Evolutionary conservation across 2,329 filamentous ascomycete genomes (phyloP).

Genomic region (Aspergillus neoniger): DNA sequence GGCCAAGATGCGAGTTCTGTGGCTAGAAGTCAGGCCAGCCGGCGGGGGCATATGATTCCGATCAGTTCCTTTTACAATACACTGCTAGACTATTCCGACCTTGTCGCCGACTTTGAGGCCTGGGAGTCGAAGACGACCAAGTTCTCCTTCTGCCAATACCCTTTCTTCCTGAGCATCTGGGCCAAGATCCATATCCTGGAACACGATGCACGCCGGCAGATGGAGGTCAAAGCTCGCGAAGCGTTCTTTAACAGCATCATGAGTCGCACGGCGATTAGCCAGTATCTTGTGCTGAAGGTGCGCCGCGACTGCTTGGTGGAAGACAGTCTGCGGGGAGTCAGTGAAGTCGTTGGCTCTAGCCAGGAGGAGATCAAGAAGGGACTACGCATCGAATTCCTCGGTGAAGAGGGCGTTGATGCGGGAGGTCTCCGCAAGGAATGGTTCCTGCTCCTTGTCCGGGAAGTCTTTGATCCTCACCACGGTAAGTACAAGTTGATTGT

Average conservation of each 20-base stretch:
- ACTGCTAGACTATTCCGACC: constrained; percentile 80
- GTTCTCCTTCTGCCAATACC: constrained; percentile 90
- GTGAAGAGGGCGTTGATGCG: constrained; percentile 88
- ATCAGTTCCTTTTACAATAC: constrained; percentile 88
- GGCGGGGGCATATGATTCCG: constrained; percentile 68
- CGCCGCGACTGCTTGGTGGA: constrained; percentile 84
- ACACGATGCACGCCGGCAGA: constrained; percentile 82
- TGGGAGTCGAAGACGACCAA: constrained; percentile 76
- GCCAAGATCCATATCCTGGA: constrained; percentile 90
- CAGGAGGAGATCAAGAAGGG: constrained; percentile 89
- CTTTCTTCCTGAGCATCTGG: constrained; percentile 87
- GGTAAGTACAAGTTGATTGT: constrained; percentile 55
- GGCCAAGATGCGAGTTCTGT: constrained; percentile 38
- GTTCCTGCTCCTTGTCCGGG: constrained; percentile 84
- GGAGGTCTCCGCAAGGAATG: constrained; percentile 91
- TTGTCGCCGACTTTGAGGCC: constrained; percentile 80
- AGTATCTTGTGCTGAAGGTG: constrained; percentile 75
- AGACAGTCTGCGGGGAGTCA: constrained; percentile 81
- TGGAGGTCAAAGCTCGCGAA: constrained; percentile 83
- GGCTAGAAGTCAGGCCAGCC: constrained; percentile 47
- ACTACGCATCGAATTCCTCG: constrained; percentile 78
- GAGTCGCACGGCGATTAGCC: constrained; percentile 70
- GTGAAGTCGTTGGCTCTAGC: constrained; percentile 77
- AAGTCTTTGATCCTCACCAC: constrained; percentile 88
- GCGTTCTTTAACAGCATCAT: constrained; percentile 90